Evolutionary conservation across 1,139 yeast genomes (phyloP).

Genomic region (Suhomyces yuchorum): DNA sequence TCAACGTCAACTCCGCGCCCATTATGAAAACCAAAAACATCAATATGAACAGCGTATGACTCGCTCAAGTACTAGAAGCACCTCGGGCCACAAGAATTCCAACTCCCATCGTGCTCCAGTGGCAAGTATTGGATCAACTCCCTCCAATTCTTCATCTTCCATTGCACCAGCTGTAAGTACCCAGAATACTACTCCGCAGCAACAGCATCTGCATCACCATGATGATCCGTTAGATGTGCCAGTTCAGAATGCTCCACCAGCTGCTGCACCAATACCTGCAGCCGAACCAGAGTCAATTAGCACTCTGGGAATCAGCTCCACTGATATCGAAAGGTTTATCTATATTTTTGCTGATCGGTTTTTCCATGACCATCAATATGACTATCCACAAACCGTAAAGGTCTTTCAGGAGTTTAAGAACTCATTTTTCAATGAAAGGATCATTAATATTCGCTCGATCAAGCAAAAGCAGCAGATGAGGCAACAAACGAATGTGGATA

Average conservation of each 20-base stretch:
- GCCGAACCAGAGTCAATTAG: constrained; percentile 14
- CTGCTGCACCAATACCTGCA: constrained; percentile 4
- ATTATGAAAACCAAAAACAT: constrained; percentile 31
- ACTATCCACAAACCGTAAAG: constrained; percentile 52
- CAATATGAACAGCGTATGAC: constrained; percentile 19
- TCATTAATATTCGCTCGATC: constrained; percentile 35
- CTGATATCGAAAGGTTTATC: constrained; percentile 51
- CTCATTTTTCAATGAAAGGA: constrained; percentile 53
- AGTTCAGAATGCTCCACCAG: background rate
- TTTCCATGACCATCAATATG: constrained; percentile 46
- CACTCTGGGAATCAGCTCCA: constrained; percentile 31
- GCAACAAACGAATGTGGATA: constrained; percentile 8
- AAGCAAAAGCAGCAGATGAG: constrained; percentile 24
- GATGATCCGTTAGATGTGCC: constrained; percentile 7
- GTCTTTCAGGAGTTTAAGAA: constrained; percentile 53
- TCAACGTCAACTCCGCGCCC: constrained; percentile 31
- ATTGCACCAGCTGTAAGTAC: constrained; percentile 6
- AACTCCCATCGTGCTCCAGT: constrained; percentile 8
- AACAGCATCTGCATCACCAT: constrained; percentile 11
- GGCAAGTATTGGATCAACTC: background rate
- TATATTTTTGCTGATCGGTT: constrained; percentile 52
- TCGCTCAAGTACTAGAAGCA: constrained; percentile 17
- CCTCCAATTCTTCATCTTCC: constrained; percentile 6
- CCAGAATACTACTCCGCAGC: background rate
- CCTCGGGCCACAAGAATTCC: constrained; percentile 6